phyloP scores from a whole-genome alignment of 179 eudicot species.

The Vitellaria paradoxa region DNA sequence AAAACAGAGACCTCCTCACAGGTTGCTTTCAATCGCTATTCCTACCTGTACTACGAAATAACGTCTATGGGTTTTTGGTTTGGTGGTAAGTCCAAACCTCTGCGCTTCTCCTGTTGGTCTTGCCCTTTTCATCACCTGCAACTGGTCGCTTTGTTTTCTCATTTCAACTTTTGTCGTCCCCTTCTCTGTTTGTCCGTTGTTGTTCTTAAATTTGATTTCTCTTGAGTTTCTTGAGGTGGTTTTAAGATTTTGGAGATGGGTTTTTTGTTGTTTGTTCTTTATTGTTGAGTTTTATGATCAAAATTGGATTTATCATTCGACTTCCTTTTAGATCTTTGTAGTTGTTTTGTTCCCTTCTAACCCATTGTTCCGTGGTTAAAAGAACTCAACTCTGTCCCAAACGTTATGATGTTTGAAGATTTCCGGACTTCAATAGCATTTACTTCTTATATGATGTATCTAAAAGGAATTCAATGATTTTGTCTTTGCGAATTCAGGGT shows the following conservation, averaged over 20 bases:
- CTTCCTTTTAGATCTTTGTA: neutral
- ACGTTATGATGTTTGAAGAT: neutral
- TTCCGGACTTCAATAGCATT: neutral
- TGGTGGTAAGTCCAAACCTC: slow-evolving; percentile 15
- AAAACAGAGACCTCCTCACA: neutral
- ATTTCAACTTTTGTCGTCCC: neutral
- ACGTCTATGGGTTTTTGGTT: neutral
- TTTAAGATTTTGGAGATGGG: neutral
- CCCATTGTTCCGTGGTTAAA: neutral
- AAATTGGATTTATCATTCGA: neutral
- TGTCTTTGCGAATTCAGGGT: neutral
- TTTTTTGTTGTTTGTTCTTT: neutral
- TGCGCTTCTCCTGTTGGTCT: slow-evolving; percentile 13
- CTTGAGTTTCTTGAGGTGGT: neutral
- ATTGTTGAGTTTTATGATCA: neutral
- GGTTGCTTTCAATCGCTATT: slow-evolving; percentile 18
- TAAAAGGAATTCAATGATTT: neutral
- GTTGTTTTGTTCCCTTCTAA: neutral
- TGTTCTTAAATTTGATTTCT: neutral
- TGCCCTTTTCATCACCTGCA: slow-evolving; percentile 7
- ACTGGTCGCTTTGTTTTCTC: neutral
- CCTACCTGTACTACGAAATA: neutral
- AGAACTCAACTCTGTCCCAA: neutral
- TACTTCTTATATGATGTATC: too few species aligned
- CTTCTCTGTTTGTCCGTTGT: neutral